These are phyloP conservation scores for Volvariella surrecta DNA, from an alignment of 1,284 basidiomycete genomes.

Conservation along the genomic window DNA sequence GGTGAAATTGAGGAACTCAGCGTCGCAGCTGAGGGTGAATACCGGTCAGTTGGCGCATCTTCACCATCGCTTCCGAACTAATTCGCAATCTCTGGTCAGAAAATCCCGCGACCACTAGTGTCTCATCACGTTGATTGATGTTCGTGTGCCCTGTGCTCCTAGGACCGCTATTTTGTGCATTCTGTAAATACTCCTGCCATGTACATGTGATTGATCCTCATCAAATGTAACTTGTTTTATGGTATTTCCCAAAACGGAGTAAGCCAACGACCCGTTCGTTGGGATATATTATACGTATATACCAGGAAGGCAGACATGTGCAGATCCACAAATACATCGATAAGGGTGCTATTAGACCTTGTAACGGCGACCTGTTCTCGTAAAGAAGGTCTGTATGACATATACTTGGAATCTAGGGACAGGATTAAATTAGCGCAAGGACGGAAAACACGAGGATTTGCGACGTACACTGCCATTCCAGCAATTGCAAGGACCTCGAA, in stretches of 20 bases:
- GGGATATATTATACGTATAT: no score
- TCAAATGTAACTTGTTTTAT: not conserved
- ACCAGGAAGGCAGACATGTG: constrained; percentile 1
- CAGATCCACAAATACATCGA: constrained; percentile 4
- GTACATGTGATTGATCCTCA: not conserved
- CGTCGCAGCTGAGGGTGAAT: constrained; percentile 86
- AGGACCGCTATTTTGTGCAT: no score
- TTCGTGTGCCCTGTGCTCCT: no score
- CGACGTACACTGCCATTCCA: constrained; percentile 72
- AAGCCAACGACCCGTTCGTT: no score
- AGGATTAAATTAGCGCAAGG: constrained; percentile 5
- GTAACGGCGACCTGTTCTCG: constrained; percentile 76
- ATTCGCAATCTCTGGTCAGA: constrained; percentile 26
- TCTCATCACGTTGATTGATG: not conserved
- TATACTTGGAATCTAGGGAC: constrained; percentile 73
- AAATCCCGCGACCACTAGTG: constrained; percentile 80
- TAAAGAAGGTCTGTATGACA: constrained; percentile 90
- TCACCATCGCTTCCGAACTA: constrained; percentile 1
- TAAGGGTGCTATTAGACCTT: constrained; percentile 49
- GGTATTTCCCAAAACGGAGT: not conserved
- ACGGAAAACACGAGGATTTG: constrained; percentile 5
- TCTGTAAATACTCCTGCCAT: not conserved
- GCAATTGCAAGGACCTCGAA: constrained; percentile 72
- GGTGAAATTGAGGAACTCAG: constrained; percentile 88
- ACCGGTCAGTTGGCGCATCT: constrained; percentile 49